Evolutionary conservation across 2,329 filamentous ascomycete species (phyloP).

Genomic region (Clarireedia homoeocarpa): DNA sequence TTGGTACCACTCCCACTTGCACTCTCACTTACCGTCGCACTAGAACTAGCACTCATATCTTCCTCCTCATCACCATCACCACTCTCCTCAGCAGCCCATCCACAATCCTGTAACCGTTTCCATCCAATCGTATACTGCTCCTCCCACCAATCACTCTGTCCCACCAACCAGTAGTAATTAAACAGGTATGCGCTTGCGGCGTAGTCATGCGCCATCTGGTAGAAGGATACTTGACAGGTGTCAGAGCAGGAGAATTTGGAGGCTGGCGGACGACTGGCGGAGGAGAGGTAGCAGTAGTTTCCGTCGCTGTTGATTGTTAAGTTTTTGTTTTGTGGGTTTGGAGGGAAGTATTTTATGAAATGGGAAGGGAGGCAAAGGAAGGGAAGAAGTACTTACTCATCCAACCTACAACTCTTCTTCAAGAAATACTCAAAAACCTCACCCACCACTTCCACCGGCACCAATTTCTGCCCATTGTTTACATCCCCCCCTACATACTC

Average conservation of each 20-base stretch:
- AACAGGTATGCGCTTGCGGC: slow-evolving; percentile 26
- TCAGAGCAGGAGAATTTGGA: slow-evolving; percentile 22
- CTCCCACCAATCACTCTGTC: slow-evolving; percentile 23
- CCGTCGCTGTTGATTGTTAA: neutral
- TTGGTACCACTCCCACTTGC: neutral
- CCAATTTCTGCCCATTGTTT: slow-evolving; percentile 19
- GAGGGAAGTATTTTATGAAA: neutral
- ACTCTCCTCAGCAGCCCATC: neutral
- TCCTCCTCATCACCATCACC: no score
- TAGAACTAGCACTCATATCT: neutral
- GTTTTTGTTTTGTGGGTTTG: neutral
- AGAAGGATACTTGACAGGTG: slow-evolving; percentile 25
- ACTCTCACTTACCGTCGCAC: neutral
- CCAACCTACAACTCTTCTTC: neutral
- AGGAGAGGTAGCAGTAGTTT: neutral
- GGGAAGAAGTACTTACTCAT: slow-evolving; percentile 11
- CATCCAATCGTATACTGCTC: slow-evolving; percentile 23
- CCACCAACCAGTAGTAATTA: slow-evolving; percentile 19
- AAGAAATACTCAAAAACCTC: slow-evolving; percentile 10
- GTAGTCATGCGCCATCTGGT: slow-evolving; percentile 24
- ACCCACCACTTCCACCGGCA: slow-evolving; percentile 6
- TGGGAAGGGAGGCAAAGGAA: neutral
- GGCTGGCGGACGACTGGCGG: neutral
- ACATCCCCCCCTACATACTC: slow-evolving; percentile 9
- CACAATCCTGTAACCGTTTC: slow-evolving; percentile 13